Conservation (phyloP, 2,329 filamentous ascomycete genomes). For the Colletotrichum sp. region DNA sequence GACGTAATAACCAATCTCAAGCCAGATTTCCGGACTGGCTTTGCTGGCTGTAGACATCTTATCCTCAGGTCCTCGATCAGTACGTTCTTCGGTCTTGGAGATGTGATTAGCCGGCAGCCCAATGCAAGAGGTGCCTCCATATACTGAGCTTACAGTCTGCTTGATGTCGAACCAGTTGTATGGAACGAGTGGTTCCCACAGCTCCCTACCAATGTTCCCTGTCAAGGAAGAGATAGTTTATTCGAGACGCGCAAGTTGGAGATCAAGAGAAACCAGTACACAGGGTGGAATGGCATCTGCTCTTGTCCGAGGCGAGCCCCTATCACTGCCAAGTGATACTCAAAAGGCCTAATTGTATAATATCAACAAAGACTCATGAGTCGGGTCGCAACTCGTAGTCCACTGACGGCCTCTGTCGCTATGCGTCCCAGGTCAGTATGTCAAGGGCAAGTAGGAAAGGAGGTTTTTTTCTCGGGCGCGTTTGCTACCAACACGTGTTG, state of each 20-base stretch:
- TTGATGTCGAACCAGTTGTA: background rate
- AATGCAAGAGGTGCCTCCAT: fast-evolving
- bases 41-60: fast-evolving
- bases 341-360: background rate
- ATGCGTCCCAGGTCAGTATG: background rate
- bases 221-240: fast-evolving
- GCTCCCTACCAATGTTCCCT: background rate
- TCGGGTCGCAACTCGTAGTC: background rate
- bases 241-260: background rate
- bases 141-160: background rate
- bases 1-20: background rate
- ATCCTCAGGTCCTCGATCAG: background rate
- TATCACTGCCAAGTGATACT: background rate
- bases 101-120: background rate
- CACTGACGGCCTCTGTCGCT: background rate
- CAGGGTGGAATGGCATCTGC: background rate
- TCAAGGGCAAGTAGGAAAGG: background rate
- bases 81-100: background rate
- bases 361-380: background rate
- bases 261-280: background rate
- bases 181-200: background rate
- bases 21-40: background rate
- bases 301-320: background rate
- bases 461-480: background rate
- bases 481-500: background rate